Evolutionary conservation across 1,284 basidiomycete genomes (phyloP).

Genomic region (Cystobasidium pallidum): DNA sequence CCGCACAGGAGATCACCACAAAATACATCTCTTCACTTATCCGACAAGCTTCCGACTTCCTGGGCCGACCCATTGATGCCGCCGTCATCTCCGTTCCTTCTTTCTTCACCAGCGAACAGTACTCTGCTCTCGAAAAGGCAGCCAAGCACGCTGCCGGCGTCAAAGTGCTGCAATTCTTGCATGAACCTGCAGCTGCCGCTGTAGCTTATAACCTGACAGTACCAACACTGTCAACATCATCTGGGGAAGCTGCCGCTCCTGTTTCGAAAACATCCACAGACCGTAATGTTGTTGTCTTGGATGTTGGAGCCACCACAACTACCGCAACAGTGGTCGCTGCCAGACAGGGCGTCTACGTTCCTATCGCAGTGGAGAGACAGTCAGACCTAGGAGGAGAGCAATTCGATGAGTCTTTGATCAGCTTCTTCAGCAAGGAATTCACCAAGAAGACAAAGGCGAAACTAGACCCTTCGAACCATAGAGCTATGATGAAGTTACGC

Average conservation of each 20-base stretch:
- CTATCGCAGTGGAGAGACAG: conserved; percentile 61
- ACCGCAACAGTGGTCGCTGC: conserved; percentile 62
- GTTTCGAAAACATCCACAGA: conserved; percentile 55
- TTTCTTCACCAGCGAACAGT: conserved; percentile 55
- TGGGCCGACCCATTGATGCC: conserved; percentile 76
- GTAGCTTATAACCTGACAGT: conserved; percentile 59
- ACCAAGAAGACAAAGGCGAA: conserved; percentile 88
- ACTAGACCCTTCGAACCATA: conserved; percentile 62
- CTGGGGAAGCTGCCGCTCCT: conserved; percentile 53
- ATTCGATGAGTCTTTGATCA: conserved; percentile 77
- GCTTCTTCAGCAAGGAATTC: conserved; percentile 94
- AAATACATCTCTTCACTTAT: conserved; percentile 85
- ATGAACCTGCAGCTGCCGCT: conserved; percentile 59
- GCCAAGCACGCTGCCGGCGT: conserved; percentile 68
- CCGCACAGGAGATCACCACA: conserved; percentile 79
- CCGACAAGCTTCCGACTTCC: conserved; percentile 87
- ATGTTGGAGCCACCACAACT: conserved; percentile 65
- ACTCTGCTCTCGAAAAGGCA: conserved; percentile 56
- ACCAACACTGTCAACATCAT: conserved; percentile 50
- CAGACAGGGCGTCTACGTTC: conserved; percentile 63
- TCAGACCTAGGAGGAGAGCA: conserved; percentile 62
- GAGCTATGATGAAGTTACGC: conserved; percentile 89
- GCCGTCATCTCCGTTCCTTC: conserved; percentile 83
- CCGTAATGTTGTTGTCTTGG: conserved; percentile 63
- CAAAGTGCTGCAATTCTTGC: conserved; percentile 66